Evolutionary conservation across 2,329 filamentous ascomycete species (phyloP).

Genomic region (Ophiostoma ips): DNA sequence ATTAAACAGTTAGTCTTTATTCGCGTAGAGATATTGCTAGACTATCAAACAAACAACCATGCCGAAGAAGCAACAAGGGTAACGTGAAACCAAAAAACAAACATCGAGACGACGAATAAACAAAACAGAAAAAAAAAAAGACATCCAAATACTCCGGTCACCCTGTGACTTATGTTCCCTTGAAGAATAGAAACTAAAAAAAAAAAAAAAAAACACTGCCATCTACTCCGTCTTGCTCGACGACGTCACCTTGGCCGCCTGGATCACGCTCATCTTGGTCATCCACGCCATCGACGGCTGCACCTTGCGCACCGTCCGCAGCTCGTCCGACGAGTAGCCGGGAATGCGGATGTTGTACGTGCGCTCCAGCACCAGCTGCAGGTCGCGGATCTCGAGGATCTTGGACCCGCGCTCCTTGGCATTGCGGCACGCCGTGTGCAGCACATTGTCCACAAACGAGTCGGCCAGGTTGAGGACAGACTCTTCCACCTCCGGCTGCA

Average conservation of each 20-base stretch:
- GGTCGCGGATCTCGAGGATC: slow-evolving; percentile 75
- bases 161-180: not conserved
- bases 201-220: not conserved
- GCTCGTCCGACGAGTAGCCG: slow-evolving; percentile 85
- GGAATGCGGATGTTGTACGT: slow-evolving; percentile 87
- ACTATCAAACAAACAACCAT: too few relatives aligned
- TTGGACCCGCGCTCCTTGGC: slow-evolving; percentile 87
- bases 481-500: slow-evolving; percentile 94
- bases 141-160: not conserved
- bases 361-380: slow-evolving; percentile 70
- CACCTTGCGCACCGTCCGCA: slow-evolving; percentile 86
- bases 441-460: slow-evolving; percentile 85
- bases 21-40: too few relatives aligned
- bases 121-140: not conserved
- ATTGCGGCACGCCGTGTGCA: slow-evolving; percentile 75
- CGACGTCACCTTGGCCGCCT: slow-evolving; percentile 74
- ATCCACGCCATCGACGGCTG: slow-evolving; percentile 83
- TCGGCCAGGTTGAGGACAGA: slow-evolving; percentile 81
- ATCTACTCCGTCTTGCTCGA: slow-evolving; percentile 26
- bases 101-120: not conserved
- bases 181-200: not conserved
- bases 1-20: not conserved
- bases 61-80: not conserved
- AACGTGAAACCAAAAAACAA: not conserved
- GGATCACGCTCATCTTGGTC: slow-evolving; percentile 91